A percentile compares a stretch with the other conserved stretches of the same genome.
Conservation (phyloP, 2,329 filamentous ascomycete species). For the Neodidymelliopsis sp. region DNA sequence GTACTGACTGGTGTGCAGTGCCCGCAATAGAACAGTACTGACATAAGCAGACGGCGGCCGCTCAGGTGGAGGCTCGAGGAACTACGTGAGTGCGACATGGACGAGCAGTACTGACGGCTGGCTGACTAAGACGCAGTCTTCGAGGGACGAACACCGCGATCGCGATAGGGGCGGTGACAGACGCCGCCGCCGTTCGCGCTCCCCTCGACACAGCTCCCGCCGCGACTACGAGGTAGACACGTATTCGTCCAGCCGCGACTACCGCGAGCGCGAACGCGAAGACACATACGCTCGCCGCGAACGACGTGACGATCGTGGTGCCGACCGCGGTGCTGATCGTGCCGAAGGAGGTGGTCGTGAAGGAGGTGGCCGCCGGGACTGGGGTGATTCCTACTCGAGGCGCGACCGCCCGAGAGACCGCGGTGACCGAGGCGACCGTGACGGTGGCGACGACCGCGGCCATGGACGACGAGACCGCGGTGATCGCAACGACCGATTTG, state of each 20-base stretch:
- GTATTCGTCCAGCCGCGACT: slow-evolving; percentile 92
- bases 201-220: slow-evolving; percentile 73
- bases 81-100: slow-evolving; percentile 46
- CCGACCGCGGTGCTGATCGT: slow-evolving; percentile 61
- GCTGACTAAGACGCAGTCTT: slow-evolving; percentile 40
- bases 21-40: slow-evolving; percentile 32
- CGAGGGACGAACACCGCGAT: slow-evolving; percentile 42
- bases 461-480: slow-evolving; percentile 43
- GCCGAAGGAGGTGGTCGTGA: slow-evolving; percentile 54
- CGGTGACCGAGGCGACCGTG: slow-evolving; percentile 41
- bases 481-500: slow-evolving; percentile 56
- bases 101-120: slow-evolving; percentile 21
- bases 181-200: slow-evolving; percentile 79
- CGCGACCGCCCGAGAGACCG: slow-evolving; percentile 44
- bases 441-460: slow-evolving; percentile 45
- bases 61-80: slow-evolving; percentile 43
- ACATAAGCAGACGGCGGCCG: slow-evolving; percentile 49
- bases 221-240: slow-evolving; percentile 79
- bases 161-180: slow-evolving; percentile 39
- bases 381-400: slow-evolving; percentile 62
- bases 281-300: slow-evolving; percentile 82
- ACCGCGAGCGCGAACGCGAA: slow-evolving; percentile 91
- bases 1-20: slow-evolving; percentile 48
- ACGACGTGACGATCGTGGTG: slow-evolving; percentile 57
- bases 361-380: slow-evolving; percentile 61